phyloP scores from a whole-genome alignment of 768 basidiomycete species.

The Cystobasidium tubakii region DNA sequence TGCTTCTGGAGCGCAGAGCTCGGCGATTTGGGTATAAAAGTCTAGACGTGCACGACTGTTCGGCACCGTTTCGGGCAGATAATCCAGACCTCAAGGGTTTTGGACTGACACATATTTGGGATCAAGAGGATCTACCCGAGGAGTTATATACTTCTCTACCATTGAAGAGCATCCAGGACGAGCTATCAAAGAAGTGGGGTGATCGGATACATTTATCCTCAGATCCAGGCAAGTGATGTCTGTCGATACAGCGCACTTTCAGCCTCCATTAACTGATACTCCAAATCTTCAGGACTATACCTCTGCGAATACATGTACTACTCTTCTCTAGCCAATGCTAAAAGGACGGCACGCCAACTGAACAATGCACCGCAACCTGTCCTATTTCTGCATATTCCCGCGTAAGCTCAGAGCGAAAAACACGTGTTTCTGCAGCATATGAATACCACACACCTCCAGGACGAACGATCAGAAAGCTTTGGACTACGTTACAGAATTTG shows the following conservation, averaged over 20 bases:
- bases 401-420: slow-evolving; percentile 16
- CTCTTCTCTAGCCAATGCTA: slow-evolving; percentile 1
- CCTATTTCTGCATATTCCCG: slow-evolving; percentile 28
- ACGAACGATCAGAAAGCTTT: not conserved
- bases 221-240: not conserved
- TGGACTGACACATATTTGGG: not conserved
- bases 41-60: not conserved
- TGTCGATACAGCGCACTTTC: too few relatives aligned
- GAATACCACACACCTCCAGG: not conserved
- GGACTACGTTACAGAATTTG: not conserved
- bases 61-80: not conserved
- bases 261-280: not conserved
- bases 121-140: not conserved
- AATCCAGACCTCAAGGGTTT: not conserved
- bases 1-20: slow-evolving; percentile 7
- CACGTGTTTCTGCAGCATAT: too few relatives aligned
- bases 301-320: slow-evolving; percentile 33
- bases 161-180: not conserved
- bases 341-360: not conserved
- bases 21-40: slow-evolving; percentile 7
- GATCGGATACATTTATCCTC: not conserved
- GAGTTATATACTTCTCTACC: not conserved
- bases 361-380: not conserved
- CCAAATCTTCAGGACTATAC: slow-evolving; percentile 1
- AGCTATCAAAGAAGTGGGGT: not conserved